Percentiles rank a stretch among this genome's conserved stretches.
phyloP scores from a whole-genome alignment of 352 stramenopile species.

The Globisporangium echinulatum region DNA sequence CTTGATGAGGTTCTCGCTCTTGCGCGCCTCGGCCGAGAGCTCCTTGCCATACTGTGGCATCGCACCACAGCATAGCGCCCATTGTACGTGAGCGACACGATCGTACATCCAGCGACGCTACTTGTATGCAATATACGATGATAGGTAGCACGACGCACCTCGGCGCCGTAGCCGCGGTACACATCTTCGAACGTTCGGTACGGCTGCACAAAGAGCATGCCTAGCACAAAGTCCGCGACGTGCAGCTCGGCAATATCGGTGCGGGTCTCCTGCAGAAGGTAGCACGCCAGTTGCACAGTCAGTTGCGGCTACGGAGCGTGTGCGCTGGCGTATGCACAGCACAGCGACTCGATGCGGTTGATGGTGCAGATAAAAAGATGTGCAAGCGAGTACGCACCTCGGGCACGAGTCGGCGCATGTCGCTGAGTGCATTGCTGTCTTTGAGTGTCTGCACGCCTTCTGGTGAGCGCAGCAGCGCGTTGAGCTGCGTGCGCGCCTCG shows the following conservation, averaged over 20 bases:
- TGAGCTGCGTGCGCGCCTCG: slow-evolving; percentile 39
- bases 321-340: not conserved
- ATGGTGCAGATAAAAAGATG: not conserved
- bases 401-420: slow-evolving; percentile 64
- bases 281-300: not conserved
- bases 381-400: slow-evolving; percentile 20
- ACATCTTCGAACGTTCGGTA: slow-evolving; percentile 53
- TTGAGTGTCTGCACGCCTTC: slow-evolving; percentile 56
- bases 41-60: slow-evolving; percentile 74
- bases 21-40: slow-evolving; percentile 67
- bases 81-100: not conserved
- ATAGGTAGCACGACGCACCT: slow-evolving; percentile 22
- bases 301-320: no score
- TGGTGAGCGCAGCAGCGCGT: slow-evolving; percentile 37
- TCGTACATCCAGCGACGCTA: no score
- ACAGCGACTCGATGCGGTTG: not conserved
- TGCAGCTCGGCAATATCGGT: slow-evolving; percentile 71
- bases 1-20: slow-evolving; percentile 75
- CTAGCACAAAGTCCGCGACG: slow-evolving; percentile 74
- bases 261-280: slow-evolving; percentile 31
- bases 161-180: slow-evolving; percentile 55
- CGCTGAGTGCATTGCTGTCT: slow-evolving; percentile 37
- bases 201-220: slow-evolving; percentile 73
- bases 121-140: not conserved
- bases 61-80: slow-evolving; percentile 5